phyloP scores from a whole-genome alignment of 352 stramenopile genomes.

The Globisporangium carolinianum region DNA sequence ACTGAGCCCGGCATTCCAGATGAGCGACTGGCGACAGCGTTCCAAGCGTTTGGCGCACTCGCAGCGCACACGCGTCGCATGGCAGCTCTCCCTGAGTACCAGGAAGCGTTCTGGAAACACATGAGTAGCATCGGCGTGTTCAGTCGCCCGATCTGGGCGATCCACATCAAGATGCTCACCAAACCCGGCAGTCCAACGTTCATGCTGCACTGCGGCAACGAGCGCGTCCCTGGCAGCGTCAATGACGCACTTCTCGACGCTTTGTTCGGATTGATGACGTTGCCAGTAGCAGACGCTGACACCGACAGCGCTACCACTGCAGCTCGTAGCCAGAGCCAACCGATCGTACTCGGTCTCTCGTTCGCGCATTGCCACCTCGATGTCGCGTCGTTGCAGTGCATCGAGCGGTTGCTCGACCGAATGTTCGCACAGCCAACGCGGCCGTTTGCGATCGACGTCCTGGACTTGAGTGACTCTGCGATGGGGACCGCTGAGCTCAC shows the following conservation, averaged over 20 bases:
- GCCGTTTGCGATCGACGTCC: background rate
- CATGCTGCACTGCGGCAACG: background rate
- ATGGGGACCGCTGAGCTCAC: background rate
- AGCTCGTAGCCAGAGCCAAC: background rate
- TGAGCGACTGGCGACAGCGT: background rate
- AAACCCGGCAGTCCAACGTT: background rate
- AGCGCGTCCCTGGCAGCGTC: background rate
- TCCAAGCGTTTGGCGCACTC: background rate
- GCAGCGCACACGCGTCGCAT: background rate
- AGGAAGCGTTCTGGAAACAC: background rate
- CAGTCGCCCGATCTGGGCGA: background rate
- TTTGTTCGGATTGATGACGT: background rate
- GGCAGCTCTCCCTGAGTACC: background rate
- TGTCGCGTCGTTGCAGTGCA: background rate
- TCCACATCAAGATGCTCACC: background rate
- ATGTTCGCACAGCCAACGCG: background rate
- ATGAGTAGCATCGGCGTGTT: background rate
- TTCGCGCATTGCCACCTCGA: constrained; percentile 1
- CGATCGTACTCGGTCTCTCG: background rate
- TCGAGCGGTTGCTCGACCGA: background rate
- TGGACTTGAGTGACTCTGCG: background rate
- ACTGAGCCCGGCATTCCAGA: background rate
- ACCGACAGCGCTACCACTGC: background rate
- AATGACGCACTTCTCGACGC: background rate
- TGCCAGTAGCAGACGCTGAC: too few relatives aligned